These are phyloP conservation scores for Ganoderma lucidum DNA, from an alignment of 1,284 basidiomycete species.

Conservation along the genomic window DNA sequence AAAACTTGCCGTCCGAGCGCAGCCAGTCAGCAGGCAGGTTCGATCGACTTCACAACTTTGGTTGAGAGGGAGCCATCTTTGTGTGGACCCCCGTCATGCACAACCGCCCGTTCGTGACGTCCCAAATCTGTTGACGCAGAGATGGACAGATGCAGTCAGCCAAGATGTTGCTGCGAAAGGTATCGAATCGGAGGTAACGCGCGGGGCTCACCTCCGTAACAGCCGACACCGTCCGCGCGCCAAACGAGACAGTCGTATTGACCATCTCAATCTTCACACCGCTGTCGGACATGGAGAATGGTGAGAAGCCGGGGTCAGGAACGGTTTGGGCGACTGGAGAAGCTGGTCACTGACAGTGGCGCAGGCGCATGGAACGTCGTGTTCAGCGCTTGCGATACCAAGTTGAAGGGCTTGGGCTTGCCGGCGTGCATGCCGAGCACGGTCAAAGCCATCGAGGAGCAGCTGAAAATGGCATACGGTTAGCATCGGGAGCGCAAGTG, in stretches of 20 bases:
- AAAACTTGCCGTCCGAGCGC: neutral
- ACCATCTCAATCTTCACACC: constrained; percentile 27
- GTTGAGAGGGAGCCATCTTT: constrained; percentile 46
- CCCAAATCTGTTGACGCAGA: constrained; percentile 45
- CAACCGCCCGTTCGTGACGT: constrained; percentile 42
- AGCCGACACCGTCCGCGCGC: constrained; percentile 26
- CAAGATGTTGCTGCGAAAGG: neutral
- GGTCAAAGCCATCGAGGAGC: constrained; percentile 20
- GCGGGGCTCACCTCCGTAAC: constrained; percentile 25
- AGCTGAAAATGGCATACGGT: constrained; percentile 2
- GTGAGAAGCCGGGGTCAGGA: neutral
- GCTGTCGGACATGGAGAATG: constrained; percentile 13
- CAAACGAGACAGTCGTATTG: constrained; percentile 27
- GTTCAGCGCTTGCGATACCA: constrained; percentile 24
- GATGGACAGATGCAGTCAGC: constrained; percentile 11
- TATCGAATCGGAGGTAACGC: neutral
- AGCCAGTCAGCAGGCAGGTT: neutral
- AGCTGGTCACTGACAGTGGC: constrained; percentile 17
- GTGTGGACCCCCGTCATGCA: constrained; percentile 47
- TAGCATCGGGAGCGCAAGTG: neutral
- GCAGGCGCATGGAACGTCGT: constrained; percentile 30
- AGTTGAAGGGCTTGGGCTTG: constrained; percentile 10
- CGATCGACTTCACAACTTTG: constrained; percentile 19
- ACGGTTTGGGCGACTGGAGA: neutral
- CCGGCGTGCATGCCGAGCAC: constrained; percentile 11